Evolutionary conservation across 2,329 filamentous ascomycete genomes (phyloP).

Genomic region (Conoideocrella luteorostrata): DNA sequence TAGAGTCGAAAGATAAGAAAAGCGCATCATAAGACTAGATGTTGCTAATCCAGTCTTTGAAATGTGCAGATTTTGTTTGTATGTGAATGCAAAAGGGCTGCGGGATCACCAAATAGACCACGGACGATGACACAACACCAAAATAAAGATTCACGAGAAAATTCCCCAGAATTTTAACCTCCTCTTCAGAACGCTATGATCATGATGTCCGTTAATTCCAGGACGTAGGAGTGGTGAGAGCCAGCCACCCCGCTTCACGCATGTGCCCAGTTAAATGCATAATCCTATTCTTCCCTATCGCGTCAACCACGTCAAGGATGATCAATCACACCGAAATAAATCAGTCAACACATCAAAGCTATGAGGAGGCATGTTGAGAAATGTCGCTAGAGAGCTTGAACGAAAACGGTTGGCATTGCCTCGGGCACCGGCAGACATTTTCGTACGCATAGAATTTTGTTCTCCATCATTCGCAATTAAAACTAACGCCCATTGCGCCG

Average conservation of each 20-base stretch:
- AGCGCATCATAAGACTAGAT: background rate
- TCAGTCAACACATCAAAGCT: conserved; percentile 15
- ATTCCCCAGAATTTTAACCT: too few species aligned
- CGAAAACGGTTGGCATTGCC: conserved; percentile 20
- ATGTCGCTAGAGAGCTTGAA: conserved; percentile 24
- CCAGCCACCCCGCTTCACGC: conserved; percentile 5
- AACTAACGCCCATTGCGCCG: background rate
- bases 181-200: too few species aligned
- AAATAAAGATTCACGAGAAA: too few species aligned
- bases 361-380: conserved; percentile 33
- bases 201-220: too few species aligned
- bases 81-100: background rate
- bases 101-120: background rate
- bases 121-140: too few species aligned
- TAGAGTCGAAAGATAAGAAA: conserved; percentile 31
- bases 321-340: too few species aligned
- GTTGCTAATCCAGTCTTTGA: background rate
- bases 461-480: background rate
- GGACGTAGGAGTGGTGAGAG: too few species aligned
- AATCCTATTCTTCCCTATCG: background rate
- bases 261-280: conserved; percentile 6
- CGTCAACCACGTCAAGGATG: background rate
- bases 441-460: background rate
- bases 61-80: background rate
- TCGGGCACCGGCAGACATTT: conserved; percentile 10